Evolutionary conservation across 2,329 filamentous ascomycete genomes (phyloP).

Genomic region (Aspergillus flavus): DNA sequence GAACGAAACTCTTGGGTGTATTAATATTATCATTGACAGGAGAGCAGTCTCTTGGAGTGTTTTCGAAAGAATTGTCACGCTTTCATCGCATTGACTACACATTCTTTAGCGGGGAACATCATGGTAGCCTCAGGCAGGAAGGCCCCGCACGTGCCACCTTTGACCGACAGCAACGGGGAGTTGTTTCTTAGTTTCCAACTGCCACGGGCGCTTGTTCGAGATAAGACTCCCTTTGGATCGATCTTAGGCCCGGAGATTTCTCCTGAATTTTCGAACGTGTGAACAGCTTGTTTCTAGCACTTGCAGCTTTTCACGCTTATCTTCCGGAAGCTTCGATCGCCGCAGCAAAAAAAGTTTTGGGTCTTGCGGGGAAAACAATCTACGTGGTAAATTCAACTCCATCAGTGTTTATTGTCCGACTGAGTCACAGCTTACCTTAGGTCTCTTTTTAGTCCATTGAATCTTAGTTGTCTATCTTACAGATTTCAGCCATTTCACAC

Average conservation of each 20-base stretch:
- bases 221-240: neutral
- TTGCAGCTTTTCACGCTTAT: neutral
- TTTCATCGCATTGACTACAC: neutral
- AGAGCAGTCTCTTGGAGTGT: neutral
- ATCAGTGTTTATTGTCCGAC: neutral
- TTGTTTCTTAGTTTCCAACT: neutral
- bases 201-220: neutral
- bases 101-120: neutral
- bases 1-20: neutral
- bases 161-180: neutral
- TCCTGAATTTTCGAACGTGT: neutral
- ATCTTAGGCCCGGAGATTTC: neutral
- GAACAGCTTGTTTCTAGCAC: neutral
- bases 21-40: neutral
- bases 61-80: neutral
- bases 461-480: neutral
- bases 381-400: conserved; percentile 13
- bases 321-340: conserved; percentile 38
- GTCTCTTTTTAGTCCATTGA: neutral
- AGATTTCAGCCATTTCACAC: neutral
- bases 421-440: neutral
- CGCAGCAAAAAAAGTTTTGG: conserved; percentile 12
- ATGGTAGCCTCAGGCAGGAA: conserved; percentile 26
- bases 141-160: conserved; percentile 22
- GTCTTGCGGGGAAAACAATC: conserved; percentile 15